Conservation (phyloP, 305 asterid species). For the Petunia hybrid region DNA sequence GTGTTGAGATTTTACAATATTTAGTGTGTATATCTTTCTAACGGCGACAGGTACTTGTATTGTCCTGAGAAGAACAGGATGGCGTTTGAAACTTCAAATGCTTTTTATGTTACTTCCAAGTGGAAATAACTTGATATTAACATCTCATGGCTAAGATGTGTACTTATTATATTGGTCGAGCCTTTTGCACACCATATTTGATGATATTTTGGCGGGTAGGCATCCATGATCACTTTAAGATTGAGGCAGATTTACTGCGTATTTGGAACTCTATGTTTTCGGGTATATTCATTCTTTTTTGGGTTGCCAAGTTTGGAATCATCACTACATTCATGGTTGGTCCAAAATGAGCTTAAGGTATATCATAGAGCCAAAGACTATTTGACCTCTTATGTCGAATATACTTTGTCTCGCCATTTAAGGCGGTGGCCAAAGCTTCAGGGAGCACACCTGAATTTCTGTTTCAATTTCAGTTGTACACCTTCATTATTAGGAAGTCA, state of each 20-base stretch:
- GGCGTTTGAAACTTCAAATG: neutral
- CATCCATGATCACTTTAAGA: neutral
- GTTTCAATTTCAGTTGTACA: no score
- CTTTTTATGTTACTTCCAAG: neutral
- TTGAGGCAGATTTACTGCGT: neutral
- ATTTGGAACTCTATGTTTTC: neutral
- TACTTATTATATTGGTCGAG: neutral
- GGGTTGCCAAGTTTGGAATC: neutral
- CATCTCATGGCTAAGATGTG: neutral
- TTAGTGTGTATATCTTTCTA: slow-evolving; percentile 2
- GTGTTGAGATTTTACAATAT: neutral
- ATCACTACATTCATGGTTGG: neutral
- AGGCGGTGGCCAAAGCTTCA: slow-evolving; percentile 26
- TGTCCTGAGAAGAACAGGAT: neutral
- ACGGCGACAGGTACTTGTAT: neutral
- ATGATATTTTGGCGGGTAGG: neutral
- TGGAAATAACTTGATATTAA: neutral
- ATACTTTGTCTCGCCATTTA: neutral
- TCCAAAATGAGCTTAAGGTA: neutral
- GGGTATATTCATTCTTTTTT: neutral
- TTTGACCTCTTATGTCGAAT: neutral
- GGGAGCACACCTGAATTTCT: neutral
- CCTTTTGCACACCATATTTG: neutral
- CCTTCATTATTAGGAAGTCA: no score
- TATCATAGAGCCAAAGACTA: neutral